Conservation (phyloP, 306 rosid genomes). For the Casuarina equisetifolia region DNA sequence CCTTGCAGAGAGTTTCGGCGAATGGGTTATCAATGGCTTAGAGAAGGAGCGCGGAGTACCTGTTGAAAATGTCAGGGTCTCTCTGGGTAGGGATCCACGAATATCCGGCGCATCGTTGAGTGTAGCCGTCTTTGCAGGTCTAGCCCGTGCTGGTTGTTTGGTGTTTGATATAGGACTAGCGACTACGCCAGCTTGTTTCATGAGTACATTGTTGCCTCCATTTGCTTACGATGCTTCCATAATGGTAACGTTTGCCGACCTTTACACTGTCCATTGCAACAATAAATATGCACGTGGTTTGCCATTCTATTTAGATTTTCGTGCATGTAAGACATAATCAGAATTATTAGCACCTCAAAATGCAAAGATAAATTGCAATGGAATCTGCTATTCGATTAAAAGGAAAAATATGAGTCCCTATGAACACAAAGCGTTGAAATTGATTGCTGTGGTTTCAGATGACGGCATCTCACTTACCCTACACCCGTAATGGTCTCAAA, state of each 20-base stretch:
- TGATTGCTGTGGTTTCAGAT: constrained; percentile 43
- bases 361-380: too few species aligned
- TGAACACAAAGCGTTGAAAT: background rate
- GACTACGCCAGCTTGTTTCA: constrained; percentile 95
- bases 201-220: constrained; percentile 89
- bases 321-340: too few species aligned
- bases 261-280: too few species aligned
- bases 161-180: constrained; percentile 77
- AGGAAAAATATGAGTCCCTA: too few species aligned
- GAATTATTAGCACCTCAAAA: too few species aligned
- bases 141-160: constrained; percentile 72
- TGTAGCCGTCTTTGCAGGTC: constrained; percentile 69
- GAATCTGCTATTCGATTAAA: too few species aligned
- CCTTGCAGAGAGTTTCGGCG: constrained; percentile 82
- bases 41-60: constrained; percentile 42
- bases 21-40: constrained; percentile 64
- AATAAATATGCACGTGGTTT: too few species aligned
- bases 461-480: constrained; percentile 95
- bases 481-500: constrained; percentile 81
- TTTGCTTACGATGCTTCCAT: constrained; percentile 83
- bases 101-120: constrained; percentile 62
- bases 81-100: constrained; percentile 82
- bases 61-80: constrained; percentile 54
- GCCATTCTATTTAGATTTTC: too few species aligned
- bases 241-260: constrained; percentile 46